Evolutionary conservation across 345 rosid genomes (phyloP), one percentile per base, ranked within the genome.

Genomic region (Boechera stricta): DNA sequence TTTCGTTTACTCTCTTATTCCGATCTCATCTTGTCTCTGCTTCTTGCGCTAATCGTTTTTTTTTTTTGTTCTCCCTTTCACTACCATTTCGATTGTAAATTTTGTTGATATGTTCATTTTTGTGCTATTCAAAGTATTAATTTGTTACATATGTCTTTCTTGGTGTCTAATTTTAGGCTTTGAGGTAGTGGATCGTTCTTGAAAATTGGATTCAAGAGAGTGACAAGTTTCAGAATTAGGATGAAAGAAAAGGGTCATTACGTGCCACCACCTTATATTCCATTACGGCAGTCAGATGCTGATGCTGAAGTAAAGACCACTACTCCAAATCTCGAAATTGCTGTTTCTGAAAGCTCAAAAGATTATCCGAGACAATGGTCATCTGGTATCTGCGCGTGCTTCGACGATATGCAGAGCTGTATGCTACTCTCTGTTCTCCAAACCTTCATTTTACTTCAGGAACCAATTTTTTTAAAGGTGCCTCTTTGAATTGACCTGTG

Each of bases 361-460:
- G 80, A 79, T 21, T 82, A 54, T 48, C 83, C 77, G 15, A 79
- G 41, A 10, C 91, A 77, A 33, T 94, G 97, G 98, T 88, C 97
- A 26, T 94, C 97, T 75, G 98, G 98, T 82, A 92, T 94, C 67
- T 94, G 98, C 76, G 98, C 97, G 47, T 94, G 98, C 68, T 90
- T 86, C 79, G 98, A 94, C 88, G 98, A 94, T 85, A 82, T 86
- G 83, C 97, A 82, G 86, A 94, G 97, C 95, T 94, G 97, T 92
- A 94, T 81, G 95, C 89, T 87, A 86, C 91, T 90, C 85, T 87
- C 76, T 91, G 86, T 80, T 80, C 67, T 86, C 80, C 84, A 81
- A 48, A 80, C 85, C 95, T 86, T 90, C 80, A 80, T 86, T 84
- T 86, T 82, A 81, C 83, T 79, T 69, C 78, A 77, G 18, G 77